These are phyloP conservation scores for Aureobasidium sp. DNA, from an alignment of 2,329 filamentous ascomycete species.

Conservation along the genomic window DNA sequence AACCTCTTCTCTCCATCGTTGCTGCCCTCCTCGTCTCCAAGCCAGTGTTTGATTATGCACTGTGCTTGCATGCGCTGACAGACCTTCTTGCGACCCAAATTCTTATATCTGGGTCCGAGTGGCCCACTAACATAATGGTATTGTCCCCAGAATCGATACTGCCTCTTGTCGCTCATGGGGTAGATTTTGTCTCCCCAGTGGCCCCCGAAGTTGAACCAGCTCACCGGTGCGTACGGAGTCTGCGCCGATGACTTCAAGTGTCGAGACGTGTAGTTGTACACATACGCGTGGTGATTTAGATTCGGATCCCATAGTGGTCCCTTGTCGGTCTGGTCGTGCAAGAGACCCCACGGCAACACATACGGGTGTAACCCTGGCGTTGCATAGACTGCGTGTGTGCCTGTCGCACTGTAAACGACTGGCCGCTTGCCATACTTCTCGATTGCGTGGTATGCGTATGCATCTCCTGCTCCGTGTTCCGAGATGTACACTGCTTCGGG, in stretches of 20 bases:
- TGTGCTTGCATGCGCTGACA: constrained; percentile 48
- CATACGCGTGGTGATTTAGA: constrained; percentile 72
- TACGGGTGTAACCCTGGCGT: constrained; percentile 74
- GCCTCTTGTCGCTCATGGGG: constrained; percentile 66
- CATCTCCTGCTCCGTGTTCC: constrained; percentile 82
- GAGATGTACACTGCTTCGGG: constrained; percentile 86
- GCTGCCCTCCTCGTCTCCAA: constrained; percentile 36
- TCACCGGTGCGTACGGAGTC: constrained; percentile 68
- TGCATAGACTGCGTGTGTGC: constrained; percentile 93
- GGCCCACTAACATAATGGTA: constrained; percentile 94
- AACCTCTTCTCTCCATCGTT: constrained; percentile 10
- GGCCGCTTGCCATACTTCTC: constrained; percentile 68
- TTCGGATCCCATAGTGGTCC: constrained; percentile 84
- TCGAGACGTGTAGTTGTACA: constrained; percentile 48
- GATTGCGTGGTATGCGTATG: constrained; percentile 77
- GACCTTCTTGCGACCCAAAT: constrained; percentile 63
- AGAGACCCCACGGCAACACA: constrained; percentile 71
- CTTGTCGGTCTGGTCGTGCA: constrained; percentile 77
- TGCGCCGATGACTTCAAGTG: constrained; percentile 40
- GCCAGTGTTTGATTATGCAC: constrained; percentile 46
- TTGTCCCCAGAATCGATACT: constrained; percentile 86
- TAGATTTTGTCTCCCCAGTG: constrained; percentile 94
- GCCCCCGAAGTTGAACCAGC: constrained; percentile 84
- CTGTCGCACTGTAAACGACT: constrained; percentile 78
- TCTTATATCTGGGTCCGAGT: constrained; percentile 78